Base-by-base conservation (phyloP, 2,329 filamentous ascomycete species). In the Neonectria ditissima region DNA sequence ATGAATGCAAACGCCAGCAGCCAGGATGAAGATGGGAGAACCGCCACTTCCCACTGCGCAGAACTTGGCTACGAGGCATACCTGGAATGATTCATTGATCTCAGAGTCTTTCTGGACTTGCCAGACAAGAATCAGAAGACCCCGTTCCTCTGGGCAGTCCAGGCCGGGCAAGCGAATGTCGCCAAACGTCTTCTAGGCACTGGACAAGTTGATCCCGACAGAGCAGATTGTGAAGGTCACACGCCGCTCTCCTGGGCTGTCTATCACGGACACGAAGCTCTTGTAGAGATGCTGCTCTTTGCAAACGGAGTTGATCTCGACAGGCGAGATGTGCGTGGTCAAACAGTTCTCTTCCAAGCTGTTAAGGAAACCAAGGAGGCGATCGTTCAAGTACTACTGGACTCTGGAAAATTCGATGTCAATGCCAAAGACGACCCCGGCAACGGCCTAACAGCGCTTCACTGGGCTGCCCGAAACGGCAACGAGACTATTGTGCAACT, bases 31-130 rank as follows among this genome's bases (percentile, higher is more conserved):
- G 45, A 53, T 5, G 63, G 65, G 6, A 65, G 65, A 44, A 65
- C 62, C 2, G 65, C 63, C 44, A 41, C 61, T 28, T 69, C 66
- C 1, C 39, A 66, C 30, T 62, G 60, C 11, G 67, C 65, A 6
- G 61, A 69, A 26, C 34, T 59, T 18, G 67, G 67, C 3, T 20
- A 54, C 24, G 34, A 60, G 37, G 11, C 9, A 13, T 50, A 58
- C 14, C 11, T 68, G 8, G 30, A 28, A 30, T 20, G 9, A 10
- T 44, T 70, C 2, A 58, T 59, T 16, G 10, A 48, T 1, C 54
- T 22, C 0, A 63, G 67, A 1, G 59, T 55, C 0, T 39, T 44
- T 9, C n/a, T 62, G 50, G 65, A 69, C 22, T 57, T 22, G 13
- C 13, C 52, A 2, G 65, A 68, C 18, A 26, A 59, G n/a, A 14